A percentile compares a stretch with the other conserved stretches of the same genome.
Conservation (phyloP, 805 yeast species). For the Zygosaccharomyces gambellarensis region DNA sequence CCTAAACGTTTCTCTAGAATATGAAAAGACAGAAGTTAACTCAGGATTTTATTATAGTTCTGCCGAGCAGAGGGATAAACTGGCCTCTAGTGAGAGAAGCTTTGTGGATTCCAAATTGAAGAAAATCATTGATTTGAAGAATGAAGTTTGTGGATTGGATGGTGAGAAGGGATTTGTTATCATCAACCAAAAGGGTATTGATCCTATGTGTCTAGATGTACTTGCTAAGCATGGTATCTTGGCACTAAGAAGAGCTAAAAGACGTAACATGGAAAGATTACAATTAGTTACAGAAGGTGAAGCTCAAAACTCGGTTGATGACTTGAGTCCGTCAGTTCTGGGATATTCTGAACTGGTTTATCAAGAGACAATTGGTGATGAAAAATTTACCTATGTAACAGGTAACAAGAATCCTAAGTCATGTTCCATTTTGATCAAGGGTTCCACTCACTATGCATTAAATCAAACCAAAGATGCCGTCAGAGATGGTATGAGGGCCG, state of each 20-base stretch:
- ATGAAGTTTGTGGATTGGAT: conserved; percentile 79
- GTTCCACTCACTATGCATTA: conserved; percentile 83
- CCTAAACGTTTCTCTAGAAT: conserved; percentile 89
- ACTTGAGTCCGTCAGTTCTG: conserved; percentile 67
- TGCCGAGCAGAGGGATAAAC: conserved; percentile 93
- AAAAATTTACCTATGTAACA: conserved; percentile 92
- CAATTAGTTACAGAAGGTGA: conserved; percentile 96
- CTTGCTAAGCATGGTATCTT: conserved; percentile 88
- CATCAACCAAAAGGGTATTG: conserved; percentile 97
- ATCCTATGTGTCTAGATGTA: conserved; percentile 94
- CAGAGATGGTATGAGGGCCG: conserved; percentile 94
- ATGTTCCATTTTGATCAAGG: conserved; percentile 87
- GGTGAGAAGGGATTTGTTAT: conserved; percentile 79
- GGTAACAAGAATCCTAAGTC: conserved; percentile 86
- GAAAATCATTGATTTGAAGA: conserved; percentile 88
- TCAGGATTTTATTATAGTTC: conserved; percentile 90
- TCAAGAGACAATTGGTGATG: conserved; percentile 94
- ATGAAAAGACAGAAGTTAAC: conserved; percentile 96
- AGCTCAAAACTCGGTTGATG: conserved; percentile 97
- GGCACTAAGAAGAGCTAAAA: conserved; percentile 95
- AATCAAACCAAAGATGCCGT: conserved; percentile 95
- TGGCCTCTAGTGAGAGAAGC: conserved; percentile 87
- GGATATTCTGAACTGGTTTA: conserved; percentile 89
- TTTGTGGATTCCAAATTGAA: conserved; percentile 91
- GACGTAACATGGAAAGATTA: conserved; percentile 98